phyloP scores from a whole-genome alignment of 176 grass and related monocot genomes.

The Avena insularis region DNA sequence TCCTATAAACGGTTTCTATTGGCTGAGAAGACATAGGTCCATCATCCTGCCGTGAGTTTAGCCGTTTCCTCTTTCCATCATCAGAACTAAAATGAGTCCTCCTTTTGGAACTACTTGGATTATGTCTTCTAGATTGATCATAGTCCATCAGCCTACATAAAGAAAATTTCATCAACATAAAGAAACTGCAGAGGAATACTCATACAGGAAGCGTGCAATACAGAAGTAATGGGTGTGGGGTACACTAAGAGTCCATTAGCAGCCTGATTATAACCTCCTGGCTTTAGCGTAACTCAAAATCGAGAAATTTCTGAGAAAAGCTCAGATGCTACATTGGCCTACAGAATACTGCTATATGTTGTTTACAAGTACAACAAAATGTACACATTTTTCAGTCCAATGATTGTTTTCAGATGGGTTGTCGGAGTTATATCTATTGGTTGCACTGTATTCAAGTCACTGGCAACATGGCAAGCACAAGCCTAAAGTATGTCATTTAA shows the following conservation, averaged over 20 bases:
- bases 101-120: constrained; percentile 42
- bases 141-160: constrained; percentile 49
- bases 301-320: constrained; percentile 31
- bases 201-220: neutral
- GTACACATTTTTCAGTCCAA: neutral
- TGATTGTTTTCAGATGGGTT: constrained; percentile 7
- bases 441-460: neutral
- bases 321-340: constrained; percentile 20
- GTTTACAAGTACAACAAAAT: constrained; percentile 26
- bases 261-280: constrained; percentile 4
- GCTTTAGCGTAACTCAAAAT: constrained; percentile 20
- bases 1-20: constrained; percentile 88
- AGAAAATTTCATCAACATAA: constrained; percentile 33
- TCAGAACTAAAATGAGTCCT: constrained; percentile 55
- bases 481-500: constrained; percentile 16
- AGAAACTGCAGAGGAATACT: constrained; percentile 30
- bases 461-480: neutral
- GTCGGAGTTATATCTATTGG: neutral
- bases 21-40: constrained; percentile 58
- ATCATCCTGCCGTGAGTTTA: constrained; percentile 59
- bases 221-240: constrained; percentile 14
- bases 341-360: constrained; percentile 8
- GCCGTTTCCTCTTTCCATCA: constrained; percentile 75
- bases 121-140: constrained; percentile 50
- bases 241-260: neutral